Evolutionary conservation across 371 early-diverging fungal species (phyloP), one percentile per base, ranked within the genome.

Genomic region (Zancudomyces culisetae): DNA sequence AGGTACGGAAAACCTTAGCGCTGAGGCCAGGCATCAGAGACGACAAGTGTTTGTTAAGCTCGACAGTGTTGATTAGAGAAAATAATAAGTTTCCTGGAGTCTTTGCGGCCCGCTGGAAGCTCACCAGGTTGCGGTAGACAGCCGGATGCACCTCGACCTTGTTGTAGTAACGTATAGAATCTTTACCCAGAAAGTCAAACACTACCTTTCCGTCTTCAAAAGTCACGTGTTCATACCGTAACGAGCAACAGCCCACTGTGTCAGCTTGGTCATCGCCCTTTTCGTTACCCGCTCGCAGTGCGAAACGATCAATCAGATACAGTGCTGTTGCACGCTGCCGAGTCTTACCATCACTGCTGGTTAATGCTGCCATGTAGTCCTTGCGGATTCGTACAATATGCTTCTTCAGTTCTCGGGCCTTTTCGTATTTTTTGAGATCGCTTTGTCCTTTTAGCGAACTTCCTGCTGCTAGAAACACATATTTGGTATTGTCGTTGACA

Each of bases 1-100:
- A 92, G 21, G 97, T 97, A 85, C 97, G 95, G 75, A 97, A 97
- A 20, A 95, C 97, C 63, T 97, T 97, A 53, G 95, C 95, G 2
- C 90, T 86, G 30, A 97, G 66, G 2, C 95, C 93, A n/a, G 75
- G 69, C 92, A 93, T 92, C 58, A 79, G 76, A 21, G 56, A 72
- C 24, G 76, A 77, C 55, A 97, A 66, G 59, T 93, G 80, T 66
- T 85, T 90, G 74, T 97, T 97, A 49, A 97, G 63, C 22, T 72
- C 62, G 0, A 75, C 54, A 0, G 89, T 80, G 62, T 73, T 83
- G 22, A 97, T 63, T 3, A 87, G 78, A 63, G 93, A 91, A 71
- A 97, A 97, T 49, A 96, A 70, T 57, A 72, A 68, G 57, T 90
- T 82, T 2, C 79, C 80, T 20, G 68, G 69, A 20, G 70, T 64